A percentile compares a stretch with the other conserved stretches of the same genome.
phyloP scores from a whole-genome alignment of 768 basidiomycete genomes.

The Russula virescens region DNA sequence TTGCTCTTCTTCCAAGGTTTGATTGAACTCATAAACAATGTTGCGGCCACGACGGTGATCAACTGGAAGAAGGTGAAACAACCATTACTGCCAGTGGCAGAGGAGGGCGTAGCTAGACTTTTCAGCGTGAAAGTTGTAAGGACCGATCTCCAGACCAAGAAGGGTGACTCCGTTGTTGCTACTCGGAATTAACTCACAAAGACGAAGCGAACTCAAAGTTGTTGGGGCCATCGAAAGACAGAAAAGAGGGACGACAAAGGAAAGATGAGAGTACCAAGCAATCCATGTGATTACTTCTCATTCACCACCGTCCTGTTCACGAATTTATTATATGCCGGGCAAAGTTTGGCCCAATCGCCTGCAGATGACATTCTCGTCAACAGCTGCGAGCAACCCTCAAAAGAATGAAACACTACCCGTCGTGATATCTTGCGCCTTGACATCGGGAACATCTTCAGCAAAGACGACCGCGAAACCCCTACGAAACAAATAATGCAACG shows the following conservation, averaged over 20 bases:
- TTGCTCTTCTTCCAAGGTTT: background rate
- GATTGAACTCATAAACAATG: background rate
- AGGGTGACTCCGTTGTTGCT: too few relatives aligned
- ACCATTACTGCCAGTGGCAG: background rate
- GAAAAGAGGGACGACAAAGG: too few relatives aligned
- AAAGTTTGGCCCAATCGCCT: background rate
- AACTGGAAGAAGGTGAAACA: background rate
- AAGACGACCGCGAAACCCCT: constrained; percentile 2
- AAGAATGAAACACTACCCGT: background rate
- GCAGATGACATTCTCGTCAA: background rate
- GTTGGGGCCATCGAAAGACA: too few relatives aligned
- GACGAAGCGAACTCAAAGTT: too few relatives aligned
- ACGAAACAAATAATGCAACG: too few relatives aligned
- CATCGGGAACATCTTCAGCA: constrained; percentile 1
- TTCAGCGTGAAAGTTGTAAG: too few relatives aligned
- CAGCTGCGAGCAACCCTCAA: background rate
- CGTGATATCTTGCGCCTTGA: background rate
- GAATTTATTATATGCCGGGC: background rate
- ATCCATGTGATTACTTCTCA: too few relatives aligned
- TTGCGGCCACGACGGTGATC: background rate
- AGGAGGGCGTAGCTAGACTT: background rate
- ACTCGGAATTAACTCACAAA: too few relatives aligned
- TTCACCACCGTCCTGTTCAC: background rate
- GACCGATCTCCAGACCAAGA: too few relatives aligned
- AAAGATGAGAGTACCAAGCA: too few relatives aligned